Evolutionary conservation across 169 alveolate species (phyloP).

Genomic region (Cryptosporidium tyzzeri): DNA sequence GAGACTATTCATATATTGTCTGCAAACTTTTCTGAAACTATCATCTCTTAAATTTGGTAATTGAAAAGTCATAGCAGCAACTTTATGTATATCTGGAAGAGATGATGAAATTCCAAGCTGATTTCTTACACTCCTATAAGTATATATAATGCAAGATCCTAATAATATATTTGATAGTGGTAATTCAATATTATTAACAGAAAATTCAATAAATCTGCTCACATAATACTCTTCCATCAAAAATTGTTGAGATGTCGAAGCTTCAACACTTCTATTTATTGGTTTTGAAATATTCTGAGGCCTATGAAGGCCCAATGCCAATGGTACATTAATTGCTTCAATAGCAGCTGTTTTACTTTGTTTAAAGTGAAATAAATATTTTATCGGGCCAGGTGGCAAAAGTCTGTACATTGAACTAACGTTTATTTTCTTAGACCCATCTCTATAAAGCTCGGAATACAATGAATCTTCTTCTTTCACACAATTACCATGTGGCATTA

Average conservation of each 20-base stretch:
- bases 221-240: conserved; percentile 52
- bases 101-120: conserved; percentile 55
- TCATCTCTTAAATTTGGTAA: conserved; percentile 21
- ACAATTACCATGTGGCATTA: not conserved
- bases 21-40: conserved; percentile 20
- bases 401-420: conserved; percentile 44
- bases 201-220: conserved; percentile 40
- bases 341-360: conserved; percentile 19
- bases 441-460: conserved; percentile 9
- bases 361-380: conserved; percentile 42
- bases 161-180: conserved; percentile 26
- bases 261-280: conserved; percentile 54
- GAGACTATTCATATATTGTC: not conserved
- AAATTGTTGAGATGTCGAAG: conserved; percentile 32
- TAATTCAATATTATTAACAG: conserved; percentile 35
- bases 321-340: conserved; percentile 55
- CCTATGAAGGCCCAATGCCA: conserved; percentile 50
- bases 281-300: conserved; percentile 50
- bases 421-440: conserved; percentile 9
- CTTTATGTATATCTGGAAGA: conserved; percentile 53
- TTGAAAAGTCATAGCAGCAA: conserved; percentile 57
- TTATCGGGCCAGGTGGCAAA: conserved; percentile 48
- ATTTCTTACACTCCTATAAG: conserved; percentile 47
- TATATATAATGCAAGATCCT: conserved; percentile 53
- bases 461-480: not conserved